A percentile compares a stretch with the other conserved stretches of the same genome.
These are phyloP conservation scores for Xylariales sp. DNA, from an alignment of 2,329 filamentous ascomycete species.

Conservation along the genomic window DNA sequence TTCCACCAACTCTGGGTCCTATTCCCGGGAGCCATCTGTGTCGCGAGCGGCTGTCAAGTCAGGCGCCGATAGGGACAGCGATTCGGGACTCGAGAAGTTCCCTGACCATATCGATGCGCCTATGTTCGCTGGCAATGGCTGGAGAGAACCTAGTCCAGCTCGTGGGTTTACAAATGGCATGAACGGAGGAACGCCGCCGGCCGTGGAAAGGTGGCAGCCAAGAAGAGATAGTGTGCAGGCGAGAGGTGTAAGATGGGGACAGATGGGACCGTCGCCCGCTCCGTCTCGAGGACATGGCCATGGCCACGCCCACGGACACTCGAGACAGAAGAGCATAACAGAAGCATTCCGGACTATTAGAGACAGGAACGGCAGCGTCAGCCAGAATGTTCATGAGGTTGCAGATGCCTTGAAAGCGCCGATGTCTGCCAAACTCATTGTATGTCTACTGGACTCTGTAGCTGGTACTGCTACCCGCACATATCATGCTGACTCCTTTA, in stretches of 20 bases:
- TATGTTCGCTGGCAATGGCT: slow-evolving; percentile 22
- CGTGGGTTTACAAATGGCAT: slow-evolving; percentile 20
- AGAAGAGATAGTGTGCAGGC: slow-evolving; percentile 18
- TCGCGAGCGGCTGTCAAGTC: slow-evolving; percentile 24
- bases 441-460: slow-evolving; percentile 39
- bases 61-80: slow-evolving; percentile 19
- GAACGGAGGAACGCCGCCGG: slow-evolving; percentile 23
- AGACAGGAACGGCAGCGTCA: slow-evolving; percentile 76
- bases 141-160: slow-evolving; percentile 17
- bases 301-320: slow-evolving; percentile 48
- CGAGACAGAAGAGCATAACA: slow-evolving; percentile 78
- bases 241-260: slow-evolving; percentile 25
- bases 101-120: slow-evolving; percentile 29
- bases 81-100: slow-evolving; percentile 29
- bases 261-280: slow-evolving; percentile 21
- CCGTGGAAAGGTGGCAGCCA: slow-evolving; percentile 27
- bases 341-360: slow-evolving; percentile 84
- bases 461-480: slow-evolving; percentile 15
- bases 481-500: slow-evolving; percentile 18
- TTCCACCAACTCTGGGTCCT: slow-evolving; percentile 26
- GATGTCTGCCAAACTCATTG: slow-evolving; percentile 81
- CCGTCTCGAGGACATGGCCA: slow-evolving; percentile 19
- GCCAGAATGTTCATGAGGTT: slow-evolving; percentile 89
- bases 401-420: slow-evolving; percentile 87
- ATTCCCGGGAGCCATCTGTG: slow-evolving; percentile 25